These are phyloP conservation scores for Simplicillium aogashimaense DNA, from an alignment of 2,329 filamentous ascomycete genomes.

Conservation along the genomic window DNA sequence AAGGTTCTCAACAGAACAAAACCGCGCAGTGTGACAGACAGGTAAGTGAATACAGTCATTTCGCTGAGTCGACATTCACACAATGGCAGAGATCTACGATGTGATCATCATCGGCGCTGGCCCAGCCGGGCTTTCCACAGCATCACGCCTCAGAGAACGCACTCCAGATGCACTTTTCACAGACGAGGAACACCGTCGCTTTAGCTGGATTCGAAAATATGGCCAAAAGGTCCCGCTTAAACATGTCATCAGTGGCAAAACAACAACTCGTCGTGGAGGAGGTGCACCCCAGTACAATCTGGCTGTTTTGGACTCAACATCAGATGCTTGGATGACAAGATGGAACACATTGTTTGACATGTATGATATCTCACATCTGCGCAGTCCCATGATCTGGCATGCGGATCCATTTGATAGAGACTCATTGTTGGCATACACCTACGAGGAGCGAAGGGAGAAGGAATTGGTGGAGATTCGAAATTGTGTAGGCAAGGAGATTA, in stretches of 20 bases:
- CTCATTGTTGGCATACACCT: conserved; percentile 59
- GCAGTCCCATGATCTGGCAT: conserved; percentile 79
- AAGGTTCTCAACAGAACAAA: too few species aligned
- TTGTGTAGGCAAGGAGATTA: conserved; percentile 70
- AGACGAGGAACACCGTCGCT: conserved; percentile 73
- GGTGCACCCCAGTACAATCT: conserved; percentile 27
- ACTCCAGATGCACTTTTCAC: conserved; percentile 74
- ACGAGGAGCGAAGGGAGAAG: conserved; percentile 45
- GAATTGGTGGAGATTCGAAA: conserved; percentile 63
- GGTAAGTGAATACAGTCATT: too few species aligned
- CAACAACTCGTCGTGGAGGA: conserved; percentile 6
- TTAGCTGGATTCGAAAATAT: conserved; percentile 65
- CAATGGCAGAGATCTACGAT: conserved; percentile 38
- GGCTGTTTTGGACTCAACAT: conserved; percentile 58
- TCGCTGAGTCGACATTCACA: too few species aligned
- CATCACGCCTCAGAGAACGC: conserved; percentile 60
- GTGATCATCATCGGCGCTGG: conserved; percentile 67
- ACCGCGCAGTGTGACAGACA: too few species aligned
- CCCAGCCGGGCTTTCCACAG: conserved; percentile 64
- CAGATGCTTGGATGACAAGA: conserved; percentile 54
- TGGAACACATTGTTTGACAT: conserved; percentile 63
- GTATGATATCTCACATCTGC: conserved; percentile 60
- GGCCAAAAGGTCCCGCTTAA: conserved; percentile 49
- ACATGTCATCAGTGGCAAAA: conserved; percentile 23
- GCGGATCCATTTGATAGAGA: conserved; percentile 68